A percentile compares a stretch with the other conserved stretches of the same genome.
Conservation (phyloP, 768 basidiomycete genomes). For the Phylloporus scabripes region DNA sequence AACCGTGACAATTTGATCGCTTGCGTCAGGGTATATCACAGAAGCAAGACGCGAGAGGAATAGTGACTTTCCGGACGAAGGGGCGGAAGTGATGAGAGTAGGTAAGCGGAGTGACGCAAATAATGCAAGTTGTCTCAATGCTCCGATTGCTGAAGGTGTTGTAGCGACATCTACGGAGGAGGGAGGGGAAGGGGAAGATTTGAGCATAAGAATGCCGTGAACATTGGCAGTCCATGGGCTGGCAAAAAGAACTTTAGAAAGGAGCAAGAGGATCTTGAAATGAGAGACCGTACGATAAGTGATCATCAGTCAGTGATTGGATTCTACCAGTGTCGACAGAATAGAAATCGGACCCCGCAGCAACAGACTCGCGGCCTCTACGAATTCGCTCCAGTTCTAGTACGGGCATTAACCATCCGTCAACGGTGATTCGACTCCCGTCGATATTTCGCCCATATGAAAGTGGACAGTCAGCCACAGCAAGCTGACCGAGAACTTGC, state of each 20-base stretch:
- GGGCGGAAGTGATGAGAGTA: constrained; percentile 74
- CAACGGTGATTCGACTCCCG: constrained; percentile 42
- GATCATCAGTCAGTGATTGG: constrained; percentile 36
- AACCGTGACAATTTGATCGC: constrained; percentile 74
- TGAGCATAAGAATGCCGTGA: constrained; percentile 62
- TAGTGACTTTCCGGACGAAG: constrained; percentile 85
- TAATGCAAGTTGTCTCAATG: constrained; percentile 59
- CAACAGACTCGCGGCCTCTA: constrained; percentile 43
- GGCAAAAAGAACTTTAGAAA: constrained; percentile 10
- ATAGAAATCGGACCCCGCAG: constrained; percentile 46
- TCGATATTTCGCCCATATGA: constrained; percentile 47
- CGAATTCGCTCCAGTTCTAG: constrained; percentile 60
- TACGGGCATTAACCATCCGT: constrained; percentile 81
- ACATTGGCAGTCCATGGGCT: constrained; percentile 59
- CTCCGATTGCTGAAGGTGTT: constrained; percentile 54
- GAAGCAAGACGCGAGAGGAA: constrained; percentile 72
- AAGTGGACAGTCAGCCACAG: constrained; percentile 58
- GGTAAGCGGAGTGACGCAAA: constrained; percentile 68
- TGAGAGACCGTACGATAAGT: constrained; percentile 48
- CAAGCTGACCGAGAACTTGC: constrained; percentile 53
- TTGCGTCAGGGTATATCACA: constrained; percentile 50
- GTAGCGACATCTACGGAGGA: constrained; percentile 44
- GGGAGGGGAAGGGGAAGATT: constrained; percentile 31
- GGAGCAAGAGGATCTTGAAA: neutral
- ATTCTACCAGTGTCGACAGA: constrained; percentile 29